Evolutionary conservation across 176 grass and related monocot species (phyloP).

Genomic region (Aegilops umbellulata): DNA sequence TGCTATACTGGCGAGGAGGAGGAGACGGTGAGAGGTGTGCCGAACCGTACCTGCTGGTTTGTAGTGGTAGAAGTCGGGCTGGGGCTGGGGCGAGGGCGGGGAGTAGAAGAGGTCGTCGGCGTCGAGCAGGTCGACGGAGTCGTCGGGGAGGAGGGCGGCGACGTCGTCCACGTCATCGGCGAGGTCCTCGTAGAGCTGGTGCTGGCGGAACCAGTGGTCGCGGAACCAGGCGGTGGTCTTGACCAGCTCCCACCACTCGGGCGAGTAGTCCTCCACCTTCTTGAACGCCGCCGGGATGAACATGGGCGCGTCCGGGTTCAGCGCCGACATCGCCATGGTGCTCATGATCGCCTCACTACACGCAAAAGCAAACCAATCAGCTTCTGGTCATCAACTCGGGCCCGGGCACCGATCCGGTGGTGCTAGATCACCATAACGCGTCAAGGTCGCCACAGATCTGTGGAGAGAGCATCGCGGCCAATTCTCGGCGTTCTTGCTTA

Average conservation of each 20-base stretch:
- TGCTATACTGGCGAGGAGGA: no score
- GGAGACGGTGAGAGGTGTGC: not conserved
- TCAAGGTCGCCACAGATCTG: not conserved
- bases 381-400: not conserved
- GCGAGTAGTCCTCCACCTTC: slow-evolving; percentile 90
- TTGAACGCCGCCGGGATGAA: slow-evolving; percentile 87
- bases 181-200: slow-evolving; percentile 70
- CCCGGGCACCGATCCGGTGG: no score
- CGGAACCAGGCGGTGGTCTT: slow-evolving; percentile 92
- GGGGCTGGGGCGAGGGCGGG: not conserved
- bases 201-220: slow-evolving; percentile 84
- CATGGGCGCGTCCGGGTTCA: slow-evolving; percentile 90
- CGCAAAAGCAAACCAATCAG: not conserved
- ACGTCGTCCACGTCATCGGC: slow-evolving; percentile 46
- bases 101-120: slow-evolving; percentile 54
- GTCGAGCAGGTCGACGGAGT: slow-evolving; percentile 71
- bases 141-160: slow-evolving; percentile 63
- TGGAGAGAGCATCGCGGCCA: not conserved
- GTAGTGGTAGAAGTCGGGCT: not conserved
- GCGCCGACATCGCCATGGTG: slow-evolving; percentile 49
- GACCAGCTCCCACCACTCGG: slow-evolving; percentile 94
- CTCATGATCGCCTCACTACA: slow-evolving; percentile 11
- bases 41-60: not conserved
- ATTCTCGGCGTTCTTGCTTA: not conserved
- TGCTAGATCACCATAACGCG: not conserved